Evolutionary conservation across 2,329 filamentous ascomycete genomes (phyloP).

Genomic region (Fusarium guadeloupense): DNA sequence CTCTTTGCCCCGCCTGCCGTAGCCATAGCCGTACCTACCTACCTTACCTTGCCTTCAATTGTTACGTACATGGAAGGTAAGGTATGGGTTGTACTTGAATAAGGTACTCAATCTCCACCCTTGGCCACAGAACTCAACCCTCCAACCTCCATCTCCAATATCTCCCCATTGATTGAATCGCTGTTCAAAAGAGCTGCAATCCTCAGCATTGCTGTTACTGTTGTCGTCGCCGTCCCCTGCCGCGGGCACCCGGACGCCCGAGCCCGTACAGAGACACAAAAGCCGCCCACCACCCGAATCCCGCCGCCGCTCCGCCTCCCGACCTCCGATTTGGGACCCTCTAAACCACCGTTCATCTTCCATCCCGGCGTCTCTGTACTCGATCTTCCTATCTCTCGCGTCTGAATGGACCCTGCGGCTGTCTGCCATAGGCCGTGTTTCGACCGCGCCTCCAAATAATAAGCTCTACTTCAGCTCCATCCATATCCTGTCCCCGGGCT

Average conservation of each 20-base stretch:
- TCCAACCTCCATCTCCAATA: constrained; percentile 23
- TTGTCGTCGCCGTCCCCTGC: constrained; percentile 38
- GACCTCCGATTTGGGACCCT: constrained; percentile 32
- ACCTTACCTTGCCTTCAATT: constrained; percentile 17
- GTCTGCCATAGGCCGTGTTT: constrained; percentile 40
- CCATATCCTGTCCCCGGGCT: constrained; percentile 11
- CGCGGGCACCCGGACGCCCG: constrained; percentile 43
- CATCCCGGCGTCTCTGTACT: constrained; percentile 14
- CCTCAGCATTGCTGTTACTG: constrained; percentile 14
- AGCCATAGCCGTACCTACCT: constrained; percentile 1
- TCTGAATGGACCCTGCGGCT: constrained; percentile 43
- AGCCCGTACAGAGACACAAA: constrained; percentile 41
- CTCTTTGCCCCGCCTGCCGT: constrained; percentile 7
- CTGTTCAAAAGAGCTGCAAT: constrained; percentile 2
- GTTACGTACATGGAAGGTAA: too few species aligned
- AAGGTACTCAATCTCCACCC: constrained; percentile 29
- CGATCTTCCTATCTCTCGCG: constrained; percentile 30
- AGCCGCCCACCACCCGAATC: constrained; percentile 35
- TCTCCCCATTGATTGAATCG: constrained; percentile 5
- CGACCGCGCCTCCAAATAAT: constrained; percentile 41
- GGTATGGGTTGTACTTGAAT: constrained; percentile 7
- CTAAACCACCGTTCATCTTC: constrained; percentile 16
- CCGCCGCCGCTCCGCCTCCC: constrained; percentile 35
- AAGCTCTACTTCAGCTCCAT: constrained; percentile 17
- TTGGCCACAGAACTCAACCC: constrained; percentile 21